Conservation (phyloP, 495 filamentous ascomycete genomes). For the Immersiella caudata region DNA sequence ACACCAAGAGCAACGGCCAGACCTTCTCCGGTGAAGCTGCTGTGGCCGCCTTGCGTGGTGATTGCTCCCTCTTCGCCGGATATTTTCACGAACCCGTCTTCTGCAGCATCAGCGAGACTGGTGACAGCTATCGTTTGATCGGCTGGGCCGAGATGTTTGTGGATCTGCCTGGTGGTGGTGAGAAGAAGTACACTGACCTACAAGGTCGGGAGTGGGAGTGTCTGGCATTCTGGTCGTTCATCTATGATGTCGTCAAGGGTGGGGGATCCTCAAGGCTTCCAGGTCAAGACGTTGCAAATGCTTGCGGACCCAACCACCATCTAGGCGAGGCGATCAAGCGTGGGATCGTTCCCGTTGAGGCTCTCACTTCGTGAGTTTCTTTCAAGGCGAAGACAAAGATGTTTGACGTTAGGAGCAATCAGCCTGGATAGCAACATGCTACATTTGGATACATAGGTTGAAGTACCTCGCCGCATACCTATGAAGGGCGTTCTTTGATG, state of each 20-base stretch:
- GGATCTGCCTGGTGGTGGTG: constrained; percentile 8
- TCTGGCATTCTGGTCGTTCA: background rate
- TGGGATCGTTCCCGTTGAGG: constrained; percentile 8
- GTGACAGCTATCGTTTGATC: constrained; percentile 5
- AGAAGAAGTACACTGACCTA: constrained; percentile 1
- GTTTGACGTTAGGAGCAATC: too few relatives aligned
- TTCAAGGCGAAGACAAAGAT: too few relatives aligned
- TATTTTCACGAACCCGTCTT: constrained; percentile 11
- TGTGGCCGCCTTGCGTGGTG: background rate
- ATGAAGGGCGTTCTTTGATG: too few relatives aligned
- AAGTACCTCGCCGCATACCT: too few relatives aligned
- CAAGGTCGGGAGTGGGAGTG: constrained; percentile 13
- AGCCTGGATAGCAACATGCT: too few relatives aligned
- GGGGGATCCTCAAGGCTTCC: background rate
- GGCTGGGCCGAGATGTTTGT: constrained; percentile 10
- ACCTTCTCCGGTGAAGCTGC: constrained; percentile 1
- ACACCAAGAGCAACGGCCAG: constrained; percentile 10
- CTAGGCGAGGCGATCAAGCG: constrained; percentile 13
- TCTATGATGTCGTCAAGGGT: constrained; percentile 8
- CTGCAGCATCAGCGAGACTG: background rate
- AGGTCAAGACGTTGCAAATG: background rate
- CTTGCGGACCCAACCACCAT: constrained; percentile 9
- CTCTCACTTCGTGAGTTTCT: background rate
- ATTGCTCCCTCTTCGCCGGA: background rate
- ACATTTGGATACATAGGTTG: too few relatives aligned